Evolutionary conservation across 1,284 basidiomycete genomes (phyloP), one percentile per base, ranked within the genome.

Genomic region (Pascua guehoae): DNA sequence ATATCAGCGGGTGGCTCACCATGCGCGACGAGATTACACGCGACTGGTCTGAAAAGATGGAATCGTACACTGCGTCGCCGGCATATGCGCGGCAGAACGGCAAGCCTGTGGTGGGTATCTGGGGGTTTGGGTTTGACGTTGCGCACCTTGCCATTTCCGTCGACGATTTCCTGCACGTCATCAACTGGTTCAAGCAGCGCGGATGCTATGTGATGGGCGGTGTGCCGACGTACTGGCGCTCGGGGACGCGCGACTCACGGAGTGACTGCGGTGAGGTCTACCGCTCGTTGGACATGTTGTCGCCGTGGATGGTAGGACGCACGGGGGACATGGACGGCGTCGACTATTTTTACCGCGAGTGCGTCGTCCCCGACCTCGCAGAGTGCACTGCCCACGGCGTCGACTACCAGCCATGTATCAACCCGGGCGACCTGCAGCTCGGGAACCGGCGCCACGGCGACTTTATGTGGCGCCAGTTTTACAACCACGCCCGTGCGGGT

Each of bases 251-350:
- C 38, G 61, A 62, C 57, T 57, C 54, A 14, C 57, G 54, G n/a
- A 17, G 48, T 10, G 49, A 53, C 42, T 58, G 48, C 16, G 47
- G 32, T 5, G 43, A 56, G 15, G 61, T 62, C 47, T 62, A 62
- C 57, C 49, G 39, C 14, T 38, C 54, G 9, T 58, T 62, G 41
- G 55, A 62, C 57, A 57, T 56, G 49, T 39, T 62, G 12, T 59
- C 57, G 38, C 61, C 61, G 12, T 62, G 61, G 61, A 62, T 62
- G 61, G 54, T 62, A 11, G 61, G 61, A 8, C 57, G 61, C 18
- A 54, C 61, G 10, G 41, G 42, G 36, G 54, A 57, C 40, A 41
- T 51, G 8, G 12, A 17, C 11, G 52, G 54, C 39, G 54, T 62
- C 12, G 54, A 62, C 54, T 41, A 49, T 41, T 51, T 49, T 39